Evolutionary conservation across 768 basidiomycete genomes (phyloP).

Genomic region (Boletus reticuloceps): DNA sequence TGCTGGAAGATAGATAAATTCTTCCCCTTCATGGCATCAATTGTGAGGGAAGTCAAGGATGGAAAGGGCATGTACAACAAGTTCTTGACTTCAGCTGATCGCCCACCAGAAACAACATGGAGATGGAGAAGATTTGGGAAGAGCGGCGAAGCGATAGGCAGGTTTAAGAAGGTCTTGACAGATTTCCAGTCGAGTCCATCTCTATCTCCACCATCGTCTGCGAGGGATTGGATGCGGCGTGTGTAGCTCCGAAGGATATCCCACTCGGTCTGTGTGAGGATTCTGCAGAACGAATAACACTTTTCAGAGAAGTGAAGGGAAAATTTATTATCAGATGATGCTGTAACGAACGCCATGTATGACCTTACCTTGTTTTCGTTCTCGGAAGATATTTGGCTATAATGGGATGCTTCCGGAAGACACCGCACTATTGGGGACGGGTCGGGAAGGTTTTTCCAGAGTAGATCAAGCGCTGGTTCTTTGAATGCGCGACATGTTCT

Average conservation of each 20-base stretch:
- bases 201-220: too few relatives aligned
- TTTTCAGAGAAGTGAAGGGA: too few relatives aligned
- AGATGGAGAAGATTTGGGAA: neutral
- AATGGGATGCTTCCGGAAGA: neutral
- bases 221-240: neutral
- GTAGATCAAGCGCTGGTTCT: neutral
- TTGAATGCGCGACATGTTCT: neutral
- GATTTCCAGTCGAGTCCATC: neutral
- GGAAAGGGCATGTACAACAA: neutral
- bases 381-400: too few relatives aligned
- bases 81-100: neutral
- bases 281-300: neutral
- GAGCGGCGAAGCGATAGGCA: neutral
- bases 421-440: neutral
- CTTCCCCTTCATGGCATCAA: neutral
- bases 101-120: neutral
- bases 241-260: neutral
- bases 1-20: neutral
- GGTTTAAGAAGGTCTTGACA: neutral
- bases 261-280: neutral
- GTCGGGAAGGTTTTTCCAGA: neutral
- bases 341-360: too few relatives aligned
- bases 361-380: neutral
- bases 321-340: too few relatives aligned
- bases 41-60: neutral